These are phyloP conservation scores for Mimosa bimucronata DNA, from an alignment of 306 rosid genomes.

Conservation along the genomic window DNA sequence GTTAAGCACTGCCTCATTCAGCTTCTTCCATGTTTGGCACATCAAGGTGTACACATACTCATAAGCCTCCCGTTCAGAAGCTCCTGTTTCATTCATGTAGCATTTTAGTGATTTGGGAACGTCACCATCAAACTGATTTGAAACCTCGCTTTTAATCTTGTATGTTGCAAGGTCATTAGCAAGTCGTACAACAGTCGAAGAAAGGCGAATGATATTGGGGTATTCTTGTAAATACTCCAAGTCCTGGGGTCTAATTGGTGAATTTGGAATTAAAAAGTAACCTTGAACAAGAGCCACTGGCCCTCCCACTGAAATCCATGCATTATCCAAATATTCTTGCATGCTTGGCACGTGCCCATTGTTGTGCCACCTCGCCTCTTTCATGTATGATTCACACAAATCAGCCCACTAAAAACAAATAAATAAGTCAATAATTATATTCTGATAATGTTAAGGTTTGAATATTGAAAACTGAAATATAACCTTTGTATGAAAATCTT, in stretches of 20 bases:
- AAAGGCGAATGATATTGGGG: neutral
- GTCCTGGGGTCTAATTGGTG: neutral
- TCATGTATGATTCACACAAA: neutral
- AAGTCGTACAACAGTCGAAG: neutral
- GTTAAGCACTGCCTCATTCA: neutral
- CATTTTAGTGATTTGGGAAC: neutral
- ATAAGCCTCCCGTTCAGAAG: neutral
- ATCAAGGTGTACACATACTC: neutral
- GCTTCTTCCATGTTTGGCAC: neutral
- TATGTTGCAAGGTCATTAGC: neutral
- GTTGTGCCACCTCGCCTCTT: neutral
- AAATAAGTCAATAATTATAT: too few relatives aligned
- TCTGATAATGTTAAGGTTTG: neutral
- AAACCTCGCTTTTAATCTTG: neutral
- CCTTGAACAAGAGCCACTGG: neutral
- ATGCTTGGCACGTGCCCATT: neutral
- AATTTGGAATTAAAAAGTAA: neutral
- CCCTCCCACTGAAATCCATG: neutral
- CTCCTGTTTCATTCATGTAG: neutral
- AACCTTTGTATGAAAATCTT: too few relatives aligned
- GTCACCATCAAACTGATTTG: neutral
- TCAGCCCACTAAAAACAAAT: neutral
- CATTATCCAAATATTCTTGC: constrained; percentile 3
- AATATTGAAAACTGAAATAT: too few relatives aligned
- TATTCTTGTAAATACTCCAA: neutral